phyloP scores from a whole-genome alignment of 257 asterid genomes.

The Gentiana macrophylla region DNA sequence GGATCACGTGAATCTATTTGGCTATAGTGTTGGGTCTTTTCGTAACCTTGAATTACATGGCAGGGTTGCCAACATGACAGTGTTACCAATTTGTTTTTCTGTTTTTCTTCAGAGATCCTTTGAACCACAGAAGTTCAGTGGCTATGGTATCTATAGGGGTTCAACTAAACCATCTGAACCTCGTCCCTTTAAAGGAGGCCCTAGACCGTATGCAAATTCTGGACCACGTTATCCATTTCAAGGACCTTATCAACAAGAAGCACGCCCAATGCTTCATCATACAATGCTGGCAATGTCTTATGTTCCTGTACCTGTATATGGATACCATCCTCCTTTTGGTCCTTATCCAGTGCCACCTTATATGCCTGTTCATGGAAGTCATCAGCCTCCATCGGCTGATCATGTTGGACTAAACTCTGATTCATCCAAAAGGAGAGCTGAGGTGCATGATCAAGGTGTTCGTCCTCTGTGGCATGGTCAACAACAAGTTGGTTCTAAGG shows the following conservation, averaged over 20 bases:
- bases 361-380: conserved; percentile 41
- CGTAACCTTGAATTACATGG: too few relatives aligned
- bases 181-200: conserved; percentile 48
- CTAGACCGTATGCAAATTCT: conserved; percentile 48
- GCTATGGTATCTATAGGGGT: conserved; percentile 39
- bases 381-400: conserved; percentile 38
- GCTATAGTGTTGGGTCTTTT: too few relatives aligned
- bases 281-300: conserved; percentile 45
- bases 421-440: conserved; percentile 42
- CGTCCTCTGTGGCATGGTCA: conserved; percentile 39
- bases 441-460: conserved; percentile 32
- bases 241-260: conserved; percentile 35
- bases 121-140: conserved; percentile 52
- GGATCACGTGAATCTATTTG: too few relatives aligned
- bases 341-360: conserved; percentile 31
- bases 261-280: conserved; percentile 41
- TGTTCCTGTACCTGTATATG: conserved; percentile 31
- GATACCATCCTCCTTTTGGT: conserved; percentile 7
- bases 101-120: conserved; percentile 38
- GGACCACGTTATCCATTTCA: conserved; percentile 49
- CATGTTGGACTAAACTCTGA: conserved; percentile 31
- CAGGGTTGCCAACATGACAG: conserved; percentile 7
- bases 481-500: conserved; percentile 37
- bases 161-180: conserved; percentile 36
- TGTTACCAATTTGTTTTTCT: not conserved